Evolutionary conservation across 345 rosid species (phyloP).

Genomic region (Rhizophora mangle): DNA sequence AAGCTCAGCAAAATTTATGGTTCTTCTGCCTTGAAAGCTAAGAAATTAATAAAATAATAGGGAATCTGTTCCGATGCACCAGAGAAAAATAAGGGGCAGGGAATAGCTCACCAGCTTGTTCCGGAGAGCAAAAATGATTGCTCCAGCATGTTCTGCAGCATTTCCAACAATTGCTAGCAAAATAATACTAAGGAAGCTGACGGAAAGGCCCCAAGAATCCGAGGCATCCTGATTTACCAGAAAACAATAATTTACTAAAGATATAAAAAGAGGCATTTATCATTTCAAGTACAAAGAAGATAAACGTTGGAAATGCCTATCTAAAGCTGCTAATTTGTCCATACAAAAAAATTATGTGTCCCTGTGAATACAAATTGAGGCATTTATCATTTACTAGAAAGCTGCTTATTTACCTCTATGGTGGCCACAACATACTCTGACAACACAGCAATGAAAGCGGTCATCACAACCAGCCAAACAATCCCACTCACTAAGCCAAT

Average conservation of each 20-base stretch:
- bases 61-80: not conserved
- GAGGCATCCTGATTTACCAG: constrained; percentile 54
- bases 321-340: no score
- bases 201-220: constrained; percentile 81
- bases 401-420: constrained; percentile 50
- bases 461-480: constrained; percentile 83
- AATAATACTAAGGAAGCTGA: constrained; percentile 82
- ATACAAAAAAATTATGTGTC: no score
- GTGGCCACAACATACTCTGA: constrained; percentile 81
- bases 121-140: constrained; percentile 84
- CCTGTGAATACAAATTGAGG: not conserved
- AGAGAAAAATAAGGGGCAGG: not conserved
- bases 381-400: not conserved
- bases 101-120: constrained; percentile 63
- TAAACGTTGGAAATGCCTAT: no score
- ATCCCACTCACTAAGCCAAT: constrained; percentile 84
- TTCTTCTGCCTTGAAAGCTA: no score
- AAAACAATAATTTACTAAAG: not conserved
- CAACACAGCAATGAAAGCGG: constrained; percentile 59
- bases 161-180: constrained; percentile 91
- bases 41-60: no score
- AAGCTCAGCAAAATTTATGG: no score
- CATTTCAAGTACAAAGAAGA: not conserved
- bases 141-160: constrained; percentile 96
- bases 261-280: not conserved